phyloP scores from a whole-genome alignment of 805 yeast species.

The Ogataea degrootiae region DNA sequence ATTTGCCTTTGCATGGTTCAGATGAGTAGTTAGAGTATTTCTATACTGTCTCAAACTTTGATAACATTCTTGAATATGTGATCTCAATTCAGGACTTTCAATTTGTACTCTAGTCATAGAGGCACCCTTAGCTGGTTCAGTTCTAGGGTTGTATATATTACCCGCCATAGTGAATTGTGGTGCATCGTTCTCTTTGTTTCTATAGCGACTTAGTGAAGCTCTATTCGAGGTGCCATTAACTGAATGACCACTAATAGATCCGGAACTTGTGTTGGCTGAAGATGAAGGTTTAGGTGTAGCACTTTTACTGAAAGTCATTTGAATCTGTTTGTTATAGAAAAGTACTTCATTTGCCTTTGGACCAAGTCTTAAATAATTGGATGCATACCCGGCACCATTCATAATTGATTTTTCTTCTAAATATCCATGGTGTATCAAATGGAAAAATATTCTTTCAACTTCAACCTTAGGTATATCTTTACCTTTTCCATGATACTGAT shows the following conservation, averaged over 20 bases:
- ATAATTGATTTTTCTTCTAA: conserved; percentile 68
- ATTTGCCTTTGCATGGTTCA: conserved; percentile 32
- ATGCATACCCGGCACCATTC: conserved; percentile 75
- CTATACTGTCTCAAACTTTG: conserved; percentile 36
- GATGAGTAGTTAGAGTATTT: conserved; percentile 36
- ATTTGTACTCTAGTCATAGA: conserved; percentile 8
- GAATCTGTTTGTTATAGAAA: conserved; percentile 34
- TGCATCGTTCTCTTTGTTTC: conserved; percentile 19
- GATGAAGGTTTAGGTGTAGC: background rate
- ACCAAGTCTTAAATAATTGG: conserved; percentile 68
- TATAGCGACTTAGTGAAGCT: background rate
- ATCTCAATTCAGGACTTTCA: conserved; percentile 20
- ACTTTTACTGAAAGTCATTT: conserved; percentile 43
- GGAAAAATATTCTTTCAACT: conserved; percentile 78
- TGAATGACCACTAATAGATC: background rate
- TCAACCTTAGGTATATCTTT: conserved; percentile 58
- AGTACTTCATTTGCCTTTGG: conserved; percentile 47
- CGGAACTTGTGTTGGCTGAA: background rate
- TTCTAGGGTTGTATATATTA: conserved; percentile 4
- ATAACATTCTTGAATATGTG: conserved; percentile 28
- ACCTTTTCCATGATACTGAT: conserved; percentile 69
- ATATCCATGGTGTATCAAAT: conserved; percentile 59
- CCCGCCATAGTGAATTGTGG: conserved; percentile 18
- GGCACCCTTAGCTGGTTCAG: conserved; percentile 13
- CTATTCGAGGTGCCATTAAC: conserved; percentile 2